Evolutionary conservation across 495 filamentous ascomycete genomes (phyloP).

Genomic region (Bathelium albidoporum): DNA sequence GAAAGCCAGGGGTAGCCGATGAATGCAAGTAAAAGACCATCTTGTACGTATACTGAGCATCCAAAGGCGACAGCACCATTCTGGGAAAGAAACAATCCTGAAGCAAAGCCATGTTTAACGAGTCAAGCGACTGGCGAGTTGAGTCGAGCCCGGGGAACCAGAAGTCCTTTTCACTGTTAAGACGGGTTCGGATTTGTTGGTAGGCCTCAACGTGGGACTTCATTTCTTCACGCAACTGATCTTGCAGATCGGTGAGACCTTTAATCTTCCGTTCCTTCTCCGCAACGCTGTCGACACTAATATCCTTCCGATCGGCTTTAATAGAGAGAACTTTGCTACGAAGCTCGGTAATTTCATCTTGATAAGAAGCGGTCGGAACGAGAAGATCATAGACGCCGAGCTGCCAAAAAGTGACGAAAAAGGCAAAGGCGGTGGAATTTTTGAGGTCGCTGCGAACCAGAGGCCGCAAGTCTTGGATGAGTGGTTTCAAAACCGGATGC

Average conservation of each 20-base stretch:
- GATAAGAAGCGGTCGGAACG: constrained; percentile 62
- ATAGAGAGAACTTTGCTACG: constrained; percentile 50
- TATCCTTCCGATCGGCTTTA: constrained; percentile 60
- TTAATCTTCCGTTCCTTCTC: constrained; percentile 57
- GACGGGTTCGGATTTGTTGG: constrained; percentile 47
- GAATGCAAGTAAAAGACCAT: constrained; percentile 79
- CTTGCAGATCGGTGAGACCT: constrained; percentile 45
- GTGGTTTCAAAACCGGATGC: constrained; percentile 63
- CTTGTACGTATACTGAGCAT: constrained; percentile 77
- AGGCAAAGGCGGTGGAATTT: constrained; percentile 57
- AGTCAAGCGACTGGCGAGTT: constrained; percentile 52
- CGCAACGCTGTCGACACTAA: constrained; percentile 49
- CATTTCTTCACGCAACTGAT: constrained; percentile 58
- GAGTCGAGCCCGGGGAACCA: constrained; percentile 60
- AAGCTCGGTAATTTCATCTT: constrained; percentile 54
- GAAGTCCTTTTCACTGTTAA: constrained; percentile 65
- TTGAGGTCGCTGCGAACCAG: constrained; percentile 53
- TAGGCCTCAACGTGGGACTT: constrained; percentile 56
- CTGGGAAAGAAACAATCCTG: constrained; percentile 88
- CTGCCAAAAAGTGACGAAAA: constrained; percentile 92
- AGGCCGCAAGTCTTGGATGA: constrained; percentile 57
- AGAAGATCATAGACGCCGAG: constrained; percentile 70
- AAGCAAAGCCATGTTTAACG: constrained; percentile 55
- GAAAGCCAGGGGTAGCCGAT: constrained; percentile 72
- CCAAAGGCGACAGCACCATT: constrained; percentile 67